Evolutionary conservation across 2,329 filamentous ascomycete genomes (phyloP).

Genomic region (Aspergillus pseudoterreus): DNA sequence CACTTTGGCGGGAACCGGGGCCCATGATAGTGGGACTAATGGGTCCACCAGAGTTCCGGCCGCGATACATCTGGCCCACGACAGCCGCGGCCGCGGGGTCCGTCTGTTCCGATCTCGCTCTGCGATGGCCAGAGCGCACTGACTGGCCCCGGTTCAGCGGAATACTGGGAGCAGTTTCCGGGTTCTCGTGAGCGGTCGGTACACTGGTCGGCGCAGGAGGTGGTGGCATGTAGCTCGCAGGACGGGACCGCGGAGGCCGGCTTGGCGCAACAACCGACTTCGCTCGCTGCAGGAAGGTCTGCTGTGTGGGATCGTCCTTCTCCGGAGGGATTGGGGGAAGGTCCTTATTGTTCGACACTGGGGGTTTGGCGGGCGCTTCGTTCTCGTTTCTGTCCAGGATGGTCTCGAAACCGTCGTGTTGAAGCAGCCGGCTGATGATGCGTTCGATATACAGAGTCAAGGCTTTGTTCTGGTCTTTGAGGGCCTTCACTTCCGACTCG

Average conservation of each 20-base stretch:
- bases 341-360: slow-evolving; percentile 64
- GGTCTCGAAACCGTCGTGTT: slow-evolving; percentile 91
- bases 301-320: slow-evolving; percentile 46
- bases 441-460: slow-evolving; percentile 98
- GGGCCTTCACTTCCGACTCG: slow-evolving; percentile 71
- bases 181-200: slow-evolving; percentile 42
- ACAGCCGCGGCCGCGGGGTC: slow-evolving; percentile 60
- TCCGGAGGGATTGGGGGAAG: slow-evolving; percentile 68
- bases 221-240: slow-evolving; percentile 42
- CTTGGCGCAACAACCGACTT: slow-evolving; percentile 53
- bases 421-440: slow-evolving; percentile 91
- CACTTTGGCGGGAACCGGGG: slow-evolving; percentile 38
- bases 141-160: slow-evolving; percentile 43
- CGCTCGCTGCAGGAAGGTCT: slow-evolving; percentile 56
- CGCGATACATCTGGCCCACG: slow-evolving; percentile 87
- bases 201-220: slow-evolving; percentile 28
- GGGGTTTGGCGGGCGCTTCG: slow-evolving; percentile 31
- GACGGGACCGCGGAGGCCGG: slow-evolving; percentile 44
- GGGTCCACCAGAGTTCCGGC: slow-evolving; percentile 51
- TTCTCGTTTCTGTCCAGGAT: slow-evolving; percentile 77
- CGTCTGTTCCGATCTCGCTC: slow-evolving; percentile 49
- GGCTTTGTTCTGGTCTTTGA: slow-evolving; percentile 95
- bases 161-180: slow-evolving; percentile 47
- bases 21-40: slow-evolving; percentile 51
- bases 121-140: slow-evolving; percentile 40